Conservation (phyloP, 352 stramenopile species). For the Phytophthora sojae region DNA sequence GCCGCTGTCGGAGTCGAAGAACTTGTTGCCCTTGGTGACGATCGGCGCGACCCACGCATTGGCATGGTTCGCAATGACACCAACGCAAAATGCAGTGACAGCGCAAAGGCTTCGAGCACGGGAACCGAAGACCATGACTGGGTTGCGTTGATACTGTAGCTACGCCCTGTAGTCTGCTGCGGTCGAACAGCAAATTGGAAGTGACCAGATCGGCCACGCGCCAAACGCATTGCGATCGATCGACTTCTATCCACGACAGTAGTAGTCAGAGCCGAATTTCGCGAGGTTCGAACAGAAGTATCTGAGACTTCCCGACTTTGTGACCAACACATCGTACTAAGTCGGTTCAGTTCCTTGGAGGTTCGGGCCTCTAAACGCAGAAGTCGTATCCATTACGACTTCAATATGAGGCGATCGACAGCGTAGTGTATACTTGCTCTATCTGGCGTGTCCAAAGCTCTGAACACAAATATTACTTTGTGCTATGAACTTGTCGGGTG, state of each 20-base stretch:
- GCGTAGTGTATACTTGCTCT: neutral
- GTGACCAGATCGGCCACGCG: neutral
- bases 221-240: neutral
- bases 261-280: neutral
- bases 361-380: neutral
- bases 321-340: neutral
- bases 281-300: neutral
- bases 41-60: slow-evolving; percentile 28
- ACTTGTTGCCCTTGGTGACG: slow-evolving; percentile 83
- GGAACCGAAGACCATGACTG: slow-evolving; percentile 24
- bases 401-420: neutral
- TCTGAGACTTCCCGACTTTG: neutral
- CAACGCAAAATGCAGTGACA: slow-evolving; percentile 12
- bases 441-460: neutral
- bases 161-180: neutral
- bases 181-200: neutral
- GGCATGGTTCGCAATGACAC: neutral
- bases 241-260: neutral
- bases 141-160: neutral
- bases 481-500: no score
- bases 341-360: neutral
- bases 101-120: slow-evolving; percentile 25
- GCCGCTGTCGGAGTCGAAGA: slow-evolving; percentile 79
- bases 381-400: no score
- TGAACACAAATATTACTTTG: neutral